Evolutionary conservation across 2,329 filamentous ascomycete genomes (phyloP).

Genomic region (Exophiala alcalophila): DNA sequence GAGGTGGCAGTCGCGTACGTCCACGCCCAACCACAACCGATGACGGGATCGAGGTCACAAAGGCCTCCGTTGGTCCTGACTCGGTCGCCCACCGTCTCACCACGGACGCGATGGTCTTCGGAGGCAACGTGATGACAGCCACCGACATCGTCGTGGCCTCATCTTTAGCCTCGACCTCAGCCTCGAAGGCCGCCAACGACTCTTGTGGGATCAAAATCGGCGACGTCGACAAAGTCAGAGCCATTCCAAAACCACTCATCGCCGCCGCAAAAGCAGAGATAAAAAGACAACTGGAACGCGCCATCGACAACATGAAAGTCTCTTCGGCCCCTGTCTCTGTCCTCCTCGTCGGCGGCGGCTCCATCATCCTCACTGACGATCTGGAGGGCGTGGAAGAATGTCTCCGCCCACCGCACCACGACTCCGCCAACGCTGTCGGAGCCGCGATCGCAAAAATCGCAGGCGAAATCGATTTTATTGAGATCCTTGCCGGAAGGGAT

Average conservation of each 20-base stretch:
- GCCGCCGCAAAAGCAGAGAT: conserved; percentile 40
- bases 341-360: conserved; percentile 58
- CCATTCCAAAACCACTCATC: conserved; percentile 35
- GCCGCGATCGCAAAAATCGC: conserved; percentile 58
- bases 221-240: conserved; percentile 26
- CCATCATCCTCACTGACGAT: conserved; percentile 50
- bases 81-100: conserved; percentile 55
- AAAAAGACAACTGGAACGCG: conserved; percentile 49
- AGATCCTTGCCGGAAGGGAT: conserved; percentile 34
- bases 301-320: conserved; percentile 57
- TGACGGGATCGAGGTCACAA: too few relatives aligned
- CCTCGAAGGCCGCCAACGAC: conserved; percentile 33
- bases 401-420: conserved; percentile 50
- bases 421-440: conserved; percentile 60
- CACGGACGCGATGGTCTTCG: conserved; percentile 51
- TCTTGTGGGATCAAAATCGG: too few relatives aligned
- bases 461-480: conserved; percentile 53
- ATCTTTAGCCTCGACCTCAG: too few relatives aligned
- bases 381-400: conserved; percentile 50
- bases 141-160: conserved; percentile 52
- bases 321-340: conserved; percentile 51
- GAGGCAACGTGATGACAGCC: conserved; percentile 53
- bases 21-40: conserved; percentile 29
- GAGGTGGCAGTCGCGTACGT: conserved; percentile 52
- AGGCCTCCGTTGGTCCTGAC: conserved; percentile 53